phyloP scores from a whole-genome alignment of 202 grass and related monocot genomes.

The Panicum hallii region DNA sequence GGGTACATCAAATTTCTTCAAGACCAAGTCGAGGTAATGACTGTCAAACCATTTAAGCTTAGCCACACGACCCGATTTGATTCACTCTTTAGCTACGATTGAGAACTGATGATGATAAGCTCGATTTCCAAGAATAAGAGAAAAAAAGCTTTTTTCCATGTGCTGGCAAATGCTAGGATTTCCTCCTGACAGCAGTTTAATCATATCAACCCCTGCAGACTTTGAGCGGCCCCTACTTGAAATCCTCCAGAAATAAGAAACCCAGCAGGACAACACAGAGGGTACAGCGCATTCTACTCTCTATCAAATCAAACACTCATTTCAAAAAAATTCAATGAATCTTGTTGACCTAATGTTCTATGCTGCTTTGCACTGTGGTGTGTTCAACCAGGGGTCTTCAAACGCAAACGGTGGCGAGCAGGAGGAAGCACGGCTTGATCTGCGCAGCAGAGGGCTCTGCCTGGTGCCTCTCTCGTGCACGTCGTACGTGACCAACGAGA shows the following conservation, averaged over 20 bases:
- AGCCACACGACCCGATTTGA: neutral
- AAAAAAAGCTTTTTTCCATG: neutral
- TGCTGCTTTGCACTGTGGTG: neutral
- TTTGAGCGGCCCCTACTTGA: conserved; percentile 89
- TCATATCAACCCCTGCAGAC: conserved; percentile 56
- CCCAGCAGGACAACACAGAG: conserved; percentile 59
- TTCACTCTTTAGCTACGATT: neutral
- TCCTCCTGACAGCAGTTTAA: conserved; percentile 11
- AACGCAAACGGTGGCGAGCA: conserved; percentile 25
- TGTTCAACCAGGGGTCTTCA: conserved; percentile 17
- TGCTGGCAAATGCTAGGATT: neutral
- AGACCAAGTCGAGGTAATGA: conserved; percentile 89
- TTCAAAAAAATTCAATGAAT: neutral
- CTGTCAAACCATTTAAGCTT: neutral
- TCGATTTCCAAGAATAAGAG: neutral
- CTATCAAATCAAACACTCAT: neutral
- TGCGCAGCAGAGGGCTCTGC: conserved; percentile 91
- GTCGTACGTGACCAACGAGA: conserved; percentile 90
- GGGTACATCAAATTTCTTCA: conserved; percentile 99
- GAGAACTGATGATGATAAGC: neutral
- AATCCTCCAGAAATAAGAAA: conserved; percentile 72
- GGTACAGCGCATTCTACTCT: conserved; percentile 44
- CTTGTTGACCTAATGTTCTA: neutral
- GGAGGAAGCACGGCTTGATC: conserved; percentile 58
- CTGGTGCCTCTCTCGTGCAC: conserved; percentile 92